phyloP scores from a whole-genome alignment of 108 stramenopile genomes.

The Skeletonema marinoi region DNA sequence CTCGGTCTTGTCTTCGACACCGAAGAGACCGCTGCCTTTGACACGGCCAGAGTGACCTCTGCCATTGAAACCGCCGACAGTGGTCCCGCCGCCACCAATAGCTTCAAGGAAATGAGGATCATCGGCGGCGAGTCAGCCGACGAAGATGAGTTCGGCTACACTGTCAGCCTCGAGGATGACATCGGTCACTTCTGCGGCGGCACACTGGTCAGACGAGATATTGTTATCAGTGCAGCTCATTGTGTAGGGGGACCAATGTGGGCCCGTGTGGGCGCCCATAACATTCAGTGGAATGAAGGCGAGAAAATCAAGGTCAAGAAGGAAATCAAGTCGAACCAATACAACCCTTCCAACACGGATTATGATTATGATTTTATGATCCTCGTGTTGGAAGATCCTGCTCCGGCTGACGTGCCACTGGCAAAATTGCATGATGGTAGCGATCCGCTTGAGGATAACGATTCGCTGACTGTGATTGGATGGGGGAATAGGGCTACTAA shows the following conservation, averaged over 20 bases:
- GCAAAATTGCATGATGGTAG: constrained; percentile 4
- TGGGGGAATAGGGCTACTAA: constrained; percentile 18
- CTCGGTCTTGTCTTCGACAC: neutral
- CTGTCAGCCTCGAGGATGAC: constrained; percentile 5
- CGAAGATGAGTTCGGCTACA: neutral
- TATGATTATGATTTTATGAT: constrained; percentile 30
- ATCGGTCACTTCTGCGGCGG: constrained; percentile 39
- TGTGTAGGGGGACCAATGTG: constrained; percentile 3
- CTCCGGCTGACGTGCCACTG: neutral
- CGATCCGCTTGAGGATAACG: neutral
- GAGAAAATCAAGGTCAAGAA: neutral
- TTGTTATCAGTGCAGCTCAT: constrained; percentile 32
- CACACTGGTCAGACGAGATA: constrained; percentile 13
- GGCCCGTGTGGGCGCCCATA: neutral
- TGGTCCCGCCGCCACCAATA: neutral
- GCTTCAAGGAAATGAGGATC: constrained; percentile 4
- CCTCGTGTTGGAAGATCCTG: constrained; percentile 11
- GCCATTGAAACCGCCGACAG: too few relatives aligned
- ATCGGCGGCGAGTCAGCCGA: neutral
- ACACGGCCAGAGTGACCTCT: too few relatives aligned
- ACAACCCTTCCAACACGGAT: neutral
- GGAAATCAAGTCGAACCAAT: neutral
- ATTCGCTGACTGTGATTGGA: constrained; percentile 17
- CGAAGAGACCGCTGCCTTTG: neutral
- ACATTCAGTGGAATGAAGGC: neutral